Evolutionary conservation across 2,329 filamentous ascomycete species (phyloP).

Genomic region (Fusarium praegraminearum): DNA sequence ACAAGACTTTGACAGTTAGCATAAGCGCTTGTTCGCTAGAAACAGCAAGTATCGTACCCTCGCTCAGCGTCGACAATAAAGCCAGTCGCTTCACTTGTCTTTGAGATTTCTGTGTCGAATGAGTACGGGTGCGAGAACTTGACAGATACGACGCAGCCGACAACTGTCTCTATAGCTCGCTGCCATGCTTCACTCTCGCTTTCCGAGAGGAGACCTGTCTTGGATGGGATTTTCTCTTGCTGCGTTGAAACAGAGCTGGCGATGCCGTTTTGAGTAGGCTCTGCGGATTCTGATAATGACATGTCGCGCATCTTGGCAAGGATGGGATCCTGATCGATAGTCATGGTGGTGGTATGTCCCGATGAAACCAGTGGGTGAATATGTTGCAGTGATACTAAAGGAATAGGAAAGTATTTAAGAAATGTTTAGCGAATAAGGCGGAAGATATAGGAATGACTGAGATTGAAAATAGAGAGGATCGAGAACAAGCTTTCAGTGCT

Average conservation of each 20-base stretch:
- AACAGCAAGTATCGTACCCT: conserved; percentile 2
- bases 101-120: conserved; percentile 93
- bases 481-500: neutral
- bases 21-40: neutral
- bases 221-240: neutral
- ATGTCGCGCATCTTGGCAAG: conserved; percentile 3
- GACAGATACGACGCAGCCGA: conserved; percentile 97
- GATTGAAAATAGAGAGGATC: conserved; percentile 7
- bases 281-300: neutral
- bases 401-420: no score
- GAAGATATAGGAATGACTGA: neutral
- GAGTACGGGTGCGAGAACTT: conserved; percentile 97
- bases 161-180: conserved; percentile 91
- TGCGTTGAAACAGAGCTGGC: neutral
- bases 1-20: conserved; percentile 51
- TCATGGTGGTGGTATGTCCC: conserved; percentile 9
- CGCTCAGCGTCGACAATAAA: conserved; percentile 29
- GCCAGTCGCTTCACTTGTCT: conserved; percentile 96
- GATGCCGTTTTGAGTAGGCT: neutral
- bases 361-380: neutral
- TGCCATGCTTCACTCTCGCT: conserved; percentile 73
- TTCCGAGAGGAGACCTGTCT: conserved; percentile 22
- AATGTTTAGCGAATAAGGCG: neutral
- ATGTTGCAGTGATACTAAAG: neutral
- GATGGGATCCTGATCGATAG: conserved; percentile 25